Base-by-base conservation (phyloP, 129 eudicot species). In the Daucus carota region DNA sequence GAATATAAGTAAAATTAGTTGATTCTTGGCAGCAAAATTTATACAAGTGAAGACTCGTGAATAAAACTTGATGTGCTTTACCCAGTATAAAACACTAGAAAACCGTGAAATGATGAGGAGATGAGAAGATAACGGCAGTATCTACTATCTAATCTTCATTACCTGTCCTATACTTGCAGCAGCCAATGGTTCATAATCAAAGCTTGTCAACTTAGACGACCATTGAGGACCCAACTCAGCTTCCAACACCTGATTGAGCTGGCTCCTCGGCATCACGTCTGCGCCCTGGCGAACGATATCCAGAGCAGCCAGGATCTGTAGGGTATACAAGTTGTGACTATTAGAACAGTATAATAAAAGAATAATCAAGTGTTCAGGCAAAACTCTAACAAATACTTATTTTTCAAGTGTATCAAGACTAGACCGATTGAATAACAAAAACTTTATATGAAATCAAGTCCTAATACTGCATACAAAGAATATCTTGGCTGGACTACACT, bases 81-180 rank as follows among this genome's bases (percentile, higher is more conserved):
- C 11, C 18, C 3, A 24, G 28, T 1, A 62, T 60, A 29, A 26
- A 45, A 45, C 40, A 36, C 52, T 22, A 20, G 12, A 54, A 54
- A 54, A 47, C 36, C 18, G 26, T 4, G 44, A 66, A 26, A 67
- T 57, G 68, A 70, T n/a, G 48, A 24, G 42, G 46, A 28, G 40
- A 70, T n/a, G 48, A 24, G 42, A 40, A 28, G 40, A 72, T 8
- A 22, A 72, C 44, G 20, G 36, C 13, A 74, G 32, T 0, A 77
- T 40, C 72, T 69, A 74, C 47, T 34, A 33, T 10, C 57, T 34
- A 11, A 62, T 28, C 76, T 47, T 29, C 77, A 81, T 80, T 80
- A 95, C 99, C 97, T 95, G 97, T 52, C 99, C 99, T 76, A 95
- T 95, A 87, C 99, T 95, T 84, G 99, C 99, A 75, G 99, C 97